Evolutionary conservation across 768 basidiomycete genomes (phyloP), one percentile per base, ranked within the genome.

Genomic region (Daedaleopsis sinensis): DNA sequence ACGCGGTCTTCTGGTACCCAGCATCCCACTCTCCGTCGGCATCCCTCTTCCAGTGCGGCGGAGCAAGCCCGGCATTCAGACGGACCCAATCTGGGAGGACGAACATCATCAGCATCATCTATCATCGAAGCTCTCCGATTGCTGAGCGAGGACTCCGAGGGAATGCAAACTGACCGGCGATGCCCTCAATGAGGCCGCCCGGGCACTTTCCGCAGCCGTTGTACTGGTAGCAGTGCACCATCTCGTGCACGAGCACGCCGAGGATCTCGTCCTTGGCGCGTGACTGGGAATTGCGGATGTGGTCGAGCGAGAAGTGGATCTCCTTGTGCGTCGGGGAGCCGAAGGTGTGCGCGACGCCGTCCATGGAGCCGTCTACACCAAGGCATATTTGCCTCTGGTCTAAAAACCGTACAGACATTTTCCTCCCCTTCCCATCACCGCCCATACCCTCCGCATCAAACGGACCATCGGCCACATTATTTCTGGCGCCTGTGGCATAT

Each of bases 221-320:
- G 72, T 85, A 83, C 68, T 93, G 91, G 70, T 80, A 93, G 68
- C 88, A 92, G 64, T 93, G 91, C 7, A 91, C 90, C 69, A 89
- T 80, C 73, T 93, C 90, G 70, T 90, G 91, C 38, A 82, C 76
- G 3, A 93, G 77, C 3, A 92, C 89, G 5, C 91, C 91, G 44
- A 76, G 64, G 52, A 92, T 86, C 74, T 93, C 91, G 50, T 88
- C 80, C 32, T 57, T 54, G 23, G 73, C 74, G 68, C 56, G 83
- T 78, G 43, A 79, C 76, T 59, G 74, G 57, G 72, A 74, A 55
- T 78, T 75, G 53, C 74, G 74, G 72, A 93, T 80, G 73, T 92
- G 84, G 51, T 86, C 79, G 23, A 88, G 80, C 8, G 89, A 88
- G 52, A 91, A 79, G 68, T 90, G 86, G 35, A 93, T 86, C 74